Percentiles rank a stretch among this genome's conserved stretches.
These are phyloP conservation scores for Turnera subulata DNA, from an alignment of 345 rosid genomes.

Conservation along the genomic window DNA sequence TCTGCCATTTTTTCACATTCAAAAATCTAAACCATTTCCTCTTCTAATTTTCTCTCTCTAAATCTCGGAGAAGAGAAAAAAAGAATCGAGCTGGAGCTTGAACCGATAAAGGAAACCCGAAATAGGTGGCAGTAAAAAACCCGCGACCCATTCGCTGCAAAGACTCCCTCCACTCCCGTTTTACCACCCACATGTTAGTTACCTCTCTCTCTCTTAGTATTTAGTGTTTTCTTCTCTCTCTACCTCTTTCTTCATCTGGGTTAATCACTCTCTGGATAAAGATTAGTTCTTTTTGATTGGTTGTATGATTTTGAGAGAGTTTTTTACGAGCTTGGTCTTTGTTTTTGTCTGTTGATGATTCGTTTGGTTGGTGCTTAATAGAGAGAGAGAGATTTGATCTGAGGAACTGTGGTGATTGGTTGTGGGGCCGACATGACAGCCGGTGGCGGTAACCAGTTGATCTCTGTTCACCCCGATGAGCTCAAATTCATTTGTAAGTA, in stretches of 20 bases:
- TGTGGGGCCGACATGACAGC: slow-evolving; percentile 46
- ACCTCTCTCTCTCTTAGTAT: neutral
- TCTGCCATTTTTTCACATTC: neutral
- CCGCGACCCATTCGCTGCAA: too few relatives aligned
- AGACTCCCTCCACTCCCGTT: slow-evolving; percentile 4
- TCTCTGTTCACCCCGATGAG: slow-evolving; percentile 93
- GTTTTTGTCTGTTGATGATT: too few relatives aligned
- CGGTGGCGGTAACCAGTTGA: slow-evolving; percentile 55
- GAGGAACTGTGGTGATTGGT: slow-evolving; percentile 3
- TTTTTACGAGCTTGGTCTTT: too few relatives aligned
- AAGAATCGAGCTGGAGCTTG: too few relatives aligned
- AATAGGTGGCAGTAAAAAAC: too few relatives aligned
- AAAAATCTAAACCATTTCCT: neutral
- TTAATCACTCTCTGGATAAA: slow-evolving; percentile 9
- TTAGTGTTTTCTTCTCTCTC: too few relatives aligned
- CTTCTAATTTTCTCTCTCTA: neutral
- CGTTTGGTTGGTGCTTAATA: neutral
- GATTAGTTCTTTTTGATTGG: slow-evolving; percentile 2
- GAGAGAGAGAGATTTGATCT: neutral
- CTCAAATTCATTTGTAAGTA: slow-evolving; percentile 74
- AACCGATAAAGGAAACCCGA: too few relatives aligned
- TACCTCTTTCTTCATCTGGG: slow-evolving; percentile 1
- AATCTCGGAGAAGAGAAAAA: too few relatives aligned
- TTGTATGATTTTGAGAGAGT: slow-evolving; percentile 9
- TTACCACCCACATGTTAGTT: slow-evolving; percentile 15